Percentiles rank a stretch among this genome's conserved stretches.
Evolutionary conservation across 345 rosid species (phyloP).

Genomic region (Eucalyptus regnans): DNA sequence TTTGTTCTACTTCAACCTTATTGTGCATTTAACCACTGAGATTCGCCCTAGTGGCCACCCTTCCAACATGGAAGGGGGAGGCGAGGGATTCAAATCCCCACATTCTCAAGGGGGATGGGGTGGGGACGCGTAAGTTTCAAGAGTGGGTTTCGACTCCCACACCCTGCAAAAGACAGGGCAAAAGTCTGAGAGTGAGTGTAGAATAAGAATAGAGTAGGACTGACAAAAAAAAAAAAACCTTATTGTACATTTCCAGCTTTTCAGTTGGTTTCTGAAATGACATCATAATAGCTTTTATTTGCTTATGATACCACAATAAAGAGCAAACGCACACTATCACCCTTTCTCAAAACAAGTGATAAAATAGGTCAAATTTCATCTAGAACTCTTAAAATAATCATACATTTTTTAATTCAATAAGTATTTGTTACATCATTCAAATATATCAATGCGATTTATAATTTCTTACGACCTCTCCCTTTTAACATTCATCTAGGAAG

Average conservation of each 20-base stretch:
- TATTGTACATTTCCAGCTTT: not conserved
- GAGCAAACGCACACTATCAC: too few relatives aligned
- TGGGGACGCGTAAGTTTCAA: too few relatives aligned
- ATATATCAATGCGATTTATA: not conserved
- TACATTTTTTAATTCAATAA: not conserved
- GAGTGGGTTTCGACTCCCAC: too few relatives aligned
- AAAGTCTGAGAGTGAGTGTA: too few relatives aligned
- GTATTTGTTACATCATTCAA: not conserved
- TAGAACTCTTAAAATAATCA: not conserved
- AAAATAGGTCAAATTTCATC: not conserved
- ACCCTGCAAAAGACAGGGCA: too few relatives aligned
- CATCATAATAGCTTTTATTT: not conserved
- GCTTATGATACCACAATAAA: not conserved
- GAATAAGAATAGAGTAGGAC: too few relatives aligned
- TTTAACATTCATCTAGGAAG: not conserved
- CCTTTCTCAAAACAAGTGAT: not conserved
- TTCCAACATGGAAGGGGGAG: too few relatives aligned
- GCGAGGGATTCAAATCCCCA: too few relatives aligned
- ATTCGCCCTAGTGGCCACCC: too few relatives aligned
- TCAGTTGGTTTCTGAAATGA: conserved; percentile 9
- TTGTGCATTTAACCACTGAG: too few relatives aligned
- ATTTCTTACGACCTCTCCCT: not conserved
- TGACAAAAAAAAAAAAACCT: too few relatives aligned
- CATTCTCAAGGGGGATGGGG: too few relatives aligned
- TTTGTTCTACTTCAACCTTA: not conserved